phyloP scores from a whole-genome alignment of 805 yeast genomes.

The Jamesozyma hellenica region DNA sequence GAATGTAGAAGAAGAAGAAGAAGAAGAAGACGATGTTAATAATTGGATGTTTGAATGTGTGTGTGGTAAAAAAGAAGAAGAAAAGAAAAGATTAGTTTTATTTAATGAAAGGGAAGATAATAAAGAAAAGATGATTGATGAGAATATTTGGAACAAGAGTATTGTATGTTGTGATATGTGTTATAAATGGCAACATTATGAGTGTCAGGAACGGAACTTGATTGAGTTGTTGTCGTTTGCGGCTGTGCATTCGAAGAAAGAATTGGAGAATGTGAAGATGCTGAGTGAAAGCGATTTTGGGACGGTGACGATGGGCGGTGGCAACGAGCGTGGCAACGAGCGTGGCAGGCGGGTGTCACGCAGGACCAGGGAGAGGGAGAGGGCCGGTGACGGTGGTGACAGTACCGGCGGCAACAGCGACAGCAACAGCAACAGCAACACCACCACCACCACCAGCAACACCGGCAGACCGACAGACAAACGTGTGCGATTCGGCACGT shows the following conservation, averaged over 20 bases:
- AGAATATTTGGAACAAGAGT: slow-evolving; percentile 9
- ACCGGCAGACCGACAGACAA: slow-evolving; percentile 19
- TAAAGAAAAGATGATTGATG: slow-evolving; percentile 2
- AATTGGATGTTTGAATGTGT: slow-evolving; percentile 27
- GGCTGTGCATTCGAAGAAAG: slow-evolving; percentile 5
- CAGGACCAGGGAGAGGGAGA: slow-evolving; percentile 6
- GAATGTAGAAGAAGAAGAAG: slow-evolving; percentile 11
- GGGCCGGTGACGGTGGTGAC: no score
- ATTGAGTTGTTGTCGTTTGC: slow-evolving; percentile 11
- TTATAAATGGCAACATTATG: slow-evolving; percentile 29
- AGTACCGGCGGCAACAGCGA: no score
- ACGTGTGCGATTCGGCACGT: slow-evolving; percentile 14
- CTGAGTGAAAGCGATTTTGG: slow-evolving; percentile 14
- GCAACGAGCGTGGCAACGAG: slow-evolving; percentile 5
- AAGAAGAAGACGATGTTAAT: slow-evolving; percentile 15
- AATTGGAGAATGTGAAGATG: background rate
- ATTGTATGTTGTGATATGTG: slow-evolving; percentile 28
- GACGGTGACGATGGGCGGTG: slow-evolving; percentile 14
- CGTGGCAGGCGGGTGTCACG: slow-evolving; percentile 12
- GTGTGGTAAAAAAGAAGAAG: slow-evolving; percentile 6
- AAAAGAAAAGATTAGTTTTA: slow-evolving; percentile 1
- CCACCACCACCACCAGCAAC: no score
- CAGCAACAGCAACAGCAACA: no score
- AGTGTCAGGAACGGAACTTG: slow-evolving; percentile 15
- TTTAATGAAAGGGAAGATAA: slow-evolving; percentile 9